These are phyloP conservation scores for Sugiyamaella pinicola DNA, from an alignment of 1,139 yeast species.

Conservation along the genomic window DNA sequence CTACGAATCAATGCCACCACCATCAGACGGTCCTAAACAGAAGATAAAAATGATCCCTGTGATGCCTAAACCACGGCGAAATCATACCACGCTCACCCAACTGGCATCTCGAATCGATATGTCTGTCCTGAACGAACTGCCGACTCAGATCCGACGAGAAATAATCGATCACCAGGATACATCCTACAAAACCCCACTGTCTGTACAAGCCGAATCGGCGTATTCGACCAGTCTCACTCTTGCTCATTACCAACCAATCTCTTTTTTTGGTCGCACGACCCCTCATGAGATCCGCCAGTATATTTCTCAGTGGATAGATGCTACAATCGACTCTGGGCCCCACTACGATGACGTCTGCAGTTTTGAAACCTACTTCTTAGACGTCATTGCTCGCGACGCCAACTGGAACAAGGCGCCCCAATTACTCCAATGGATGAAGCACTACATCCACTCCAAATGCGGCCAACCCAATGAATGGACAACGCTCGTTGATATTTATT, in stretches of 20 bases:
- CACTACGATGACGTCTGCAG: slow-evolving; percentile 55
- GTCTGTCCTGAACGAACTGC: slow-evolving; percentile 21
- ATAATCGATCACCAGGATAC: slow-evolving; percentile 21
- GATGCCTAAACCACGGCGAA: slow-evolving; percentile 13
- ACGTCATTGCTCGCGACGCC: slow-evolving; percentile 25
- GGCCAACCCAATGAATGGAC: slow-evolving; percentile 19
- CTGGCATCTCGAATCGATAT: slow-evolving; percentile 19
- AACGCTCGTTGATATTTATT: slow-evolving; percentile 21
- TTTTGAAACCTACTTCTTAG: slow-evolving; percentile 31
- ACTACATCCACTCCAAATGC: slow-evolving; percentile 11
- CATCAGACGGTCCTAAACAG: not conserved
- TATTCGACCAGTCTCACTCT: not conserved
- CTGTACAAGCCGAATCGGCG: slow-evolving; percentile 23
- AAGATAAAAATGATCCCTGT: slow-evolving; percentile 13
- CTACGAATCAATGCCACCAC: not conserved
- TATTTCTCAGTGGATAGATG: slow-evolving; percentile 53
- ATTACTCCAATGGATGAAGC: slow-evolving; percentile 29
- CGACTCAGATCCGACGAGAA: slow-evolving; percentile 26
- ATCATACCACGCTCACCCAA: slow-evolving; percentile 17
- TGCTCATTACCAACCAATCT: slow-evolving; percentile 38
- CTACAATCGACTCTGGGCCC: slow-evolving; percentile 56
- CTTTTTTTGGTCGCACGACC: slow-evolving; percentile 44
- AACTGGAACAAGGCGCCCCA: slow-evolving; percentile 34
- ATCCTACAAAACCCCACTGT: not conserved
- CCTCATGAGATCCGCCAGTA: slow-evolving; percentile 45